Base-by-base conservation (phyloP, 805 yeast species). In the Candida piceae region DNA sequence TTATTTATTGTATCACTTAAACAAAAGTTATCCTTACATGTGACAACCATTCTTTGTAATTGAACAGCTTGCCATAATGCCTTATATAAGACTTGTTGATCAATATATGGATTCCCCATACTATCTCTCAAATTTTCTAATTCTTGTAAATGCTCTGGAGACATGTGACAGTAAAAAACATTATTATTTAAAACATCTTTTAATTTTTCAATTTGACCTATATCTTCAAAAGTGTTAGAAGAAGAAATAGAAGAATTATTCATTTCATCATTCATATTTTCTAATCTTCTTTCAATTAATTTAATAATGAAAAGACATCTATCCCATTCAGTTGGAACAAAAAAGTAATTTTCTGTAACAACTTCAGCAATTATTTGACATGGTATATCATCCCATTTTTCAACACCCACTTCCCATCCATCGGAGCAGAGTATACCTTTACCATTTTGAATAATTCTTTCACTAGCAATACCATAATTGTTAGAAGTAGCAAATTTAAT, bases 251-350 rank as follows among this genome's bases (percentile, higher is more conserved):
- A n/a, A n/a, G n/a, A n/a, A n/a, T 32, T 29, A 15, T 31, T 36
- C n/a, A 29, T 21, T 4, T 13, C 30, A 21, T 20, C 34, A 3
- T 37, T 35, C 9, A 33, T 11, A 0, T 32, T 4, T 11, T 49
- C 57, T 7, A 46, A 39, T 22, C 70, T 44, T 49, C 70, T 51
- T 41, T 67, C 69, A 28, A 70, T 58, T 31, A 72, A 46, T 30
- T 57, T 63, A 25, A 70, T 64, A 3, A 69, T 58, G 42, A 75
- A 74, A 20, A 69, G 41, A 29, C 75, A 70, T 35, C 81, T 58
- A 29, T 73, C 78, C 76, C 76, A 73, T 49, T 75, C 81, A 2
- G 66, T 63, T 2, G 75, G 74, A 4, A 72, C 72, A 49, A 70
- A 75, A 44, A 75, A 74, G 16, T 67, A 70, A 45, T 76, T 77